Evolutionary conservation across 2,329 filamentous ascomycete species (phyloP), one percentile per base, ranked within the genome.

Genomic region (Pyrenochaeta sp.): DNA sequence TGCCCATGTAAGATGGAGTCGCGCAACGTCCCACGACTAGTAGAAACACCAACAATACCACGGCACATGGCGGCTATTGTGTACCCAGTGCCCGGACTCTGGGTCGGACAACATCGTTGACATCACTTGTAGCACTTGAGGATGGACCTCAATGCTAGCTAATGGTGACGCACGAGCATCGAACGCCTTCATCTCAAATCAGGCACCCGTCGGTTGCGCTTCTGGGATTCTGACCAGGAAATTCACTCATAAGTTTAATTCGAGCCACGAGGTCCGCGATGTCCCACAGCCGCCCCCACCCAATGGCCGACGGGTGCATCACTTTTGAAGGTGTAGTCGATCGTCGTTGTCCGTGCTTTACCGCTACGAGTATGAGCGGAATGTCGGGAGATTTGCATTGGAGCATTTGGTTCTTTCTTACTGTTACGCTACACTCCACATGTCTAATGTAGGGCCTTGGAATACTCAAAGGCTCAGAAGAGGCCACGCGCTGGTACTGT

Each of bases 61-160:
- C 49, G 8, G 56, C 58, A 64, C 56, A 53, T 66, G 65, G 55
- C 52, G n/a, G 52, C 12, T 24, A 47, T 32, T 42, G 46, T 50
- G 54, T 49, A 59, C 37, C 45, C 24, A 30, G 27, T 25, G 22
- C n/a, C 50, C 7, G 51, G 34, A 24, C 3, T 5, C 36, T 5
- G 36, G 5, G 42, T 12, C 28, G 32, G 19, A 24, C 22, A 40
- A 50, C 19, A 28, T 5, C 43, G 28, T 52, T 54, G 49, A 56
- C 43, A 55, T 56, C 36, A 49, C 36, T 40, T 6, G 58, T 42
- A 32, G 30, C 27, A 44, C 30, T 57, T 24, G 19, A 40, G 12
- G 15, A 6, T 39, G 36, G 13, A 39, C 36, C 9, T 45, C 7
- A 8, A 32, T 30, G 53, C 42, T 10, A 13, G 28, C 36, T 25